Conservation (phyloP, 257 asterid species). For the Solanum pennellii region DNA sequence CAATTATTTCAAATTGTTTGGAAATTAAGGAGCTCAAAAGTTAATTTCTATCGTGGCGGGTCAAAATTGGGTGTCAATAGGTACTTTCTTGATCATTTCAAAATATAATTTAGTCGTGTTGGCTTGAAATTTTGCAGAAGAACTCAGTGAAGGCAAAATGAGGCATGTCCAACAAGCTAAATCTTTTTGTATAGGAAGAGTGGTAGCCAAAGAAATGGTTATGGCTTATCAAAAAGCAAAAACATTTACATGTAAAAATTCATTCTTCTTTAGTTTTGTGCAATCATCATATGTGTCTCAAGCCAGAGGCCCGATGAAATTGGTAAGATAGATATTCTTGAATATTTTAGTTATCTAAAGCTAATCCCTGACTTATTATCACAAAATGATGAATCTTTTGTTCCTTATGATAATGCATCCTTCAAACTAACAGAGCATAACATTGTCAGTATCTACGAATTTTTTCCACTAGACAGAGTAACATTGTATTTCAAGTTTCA, state of each 20-base stretch:
- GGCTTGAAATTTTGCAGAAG: not conserved
- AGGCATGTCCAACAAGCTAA: not conserved
- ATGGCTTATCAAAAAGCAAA: conserved; percentile 2
- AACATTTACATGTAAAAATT: not conserved
- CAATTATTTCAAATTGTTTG: too few species aligned
- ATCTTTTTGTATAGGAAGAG: not conserved
- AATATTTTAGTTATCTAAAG: not conserved
- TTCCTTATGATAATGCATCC: not conserved
- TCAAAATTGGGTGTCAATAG: too few species aligned
- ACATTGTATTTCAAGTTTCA: not conserved
- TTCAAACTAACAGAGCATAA: not conserved
- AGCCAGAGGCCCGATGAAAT: too few species aligned
- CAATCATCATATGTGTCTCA: conserved; percentile 6
- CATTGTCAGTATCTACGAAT: not conserved
- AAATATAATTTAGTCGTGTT: too few species aligned
- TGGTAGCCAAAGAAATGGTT: not conserved
- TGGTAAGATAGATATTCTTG: not conserved
- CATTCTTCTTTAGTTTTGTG: conserved; percentile 10
- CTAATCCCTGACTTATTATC: not conserved
- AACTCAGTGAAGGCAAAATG: not conserved
- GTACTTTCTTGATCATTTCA: too few species aligned
- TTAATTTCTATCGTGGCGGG: too few species aligned
- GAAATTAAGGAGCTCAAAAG: too few species aligned
- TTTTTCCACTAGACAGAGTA: not conserved
- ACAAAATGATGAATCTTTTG: not conserved